Conservation (phyloP, 345 rosid species). For the Triadica sebifera region DNA sequence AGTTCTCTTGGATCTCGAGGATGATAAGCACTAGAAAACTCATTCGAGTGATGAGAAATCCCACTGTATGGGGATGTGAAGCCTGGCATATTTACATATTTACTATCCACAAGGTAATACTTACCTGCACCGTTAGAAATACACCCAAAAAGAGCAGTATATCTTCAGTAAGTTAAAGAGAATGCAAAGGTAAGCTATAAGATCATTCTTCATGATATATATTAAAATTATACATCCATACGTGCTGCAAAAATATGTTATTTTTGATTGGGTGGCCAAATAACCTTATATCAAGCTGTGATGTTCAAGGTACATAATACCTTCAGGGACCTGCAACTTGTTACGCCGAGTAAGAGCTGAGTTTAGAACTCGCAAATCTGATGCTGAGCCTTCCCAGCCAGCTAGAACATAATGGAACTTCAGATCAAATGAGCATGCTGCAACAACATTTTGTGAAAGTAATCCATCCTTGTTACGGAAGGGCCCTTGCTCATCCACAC, state of each 20-base stretch:
- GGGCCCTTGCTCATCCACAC: conserved; percentile 90
- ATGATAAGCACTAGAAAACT: conserved; percentile 42
- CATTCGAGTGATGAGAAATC: conserved; percentile 39
- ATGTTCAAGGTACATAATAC: conserved; percentile 31
- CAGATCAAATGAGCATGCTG: conserved; percentile 79
- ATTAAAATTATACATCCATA: not conserved
- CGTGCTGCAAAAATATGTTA: not conserved
- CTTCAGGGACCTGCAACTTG: conserved; percentile 73
- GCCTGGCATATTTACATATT: conserved; percentile 65
- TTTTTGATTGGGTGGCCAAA: conserved; percentile 1
- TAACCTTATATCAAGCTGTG: not conserved
- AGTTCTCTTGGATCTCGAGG: conserved; percentile 61
- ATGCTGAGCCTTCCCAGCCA: conserved; percentile 98
- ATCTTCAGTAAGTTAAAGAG: conserved; percentile 8
- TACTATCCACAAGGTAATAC: conserved; percentile 72
- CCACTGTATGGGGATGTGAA: conserved; percentile 68
- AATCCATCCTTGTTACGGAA: conserved; percentile 68
- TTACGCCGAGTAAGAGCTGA: conserved; percentile 70
- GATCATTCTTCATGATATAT: not conserved
- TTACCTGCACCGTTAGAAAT: conserved; percentile 48
- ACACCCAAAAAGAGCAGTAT: conserved; percentile 6
- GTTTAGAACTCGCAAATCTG: conserved; percentile 68
- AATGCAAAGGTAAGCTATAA: not conserved
- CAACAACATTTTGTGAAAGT: conserved; percentile 79
- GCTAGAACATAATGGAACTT: conserved; percentile 83